phyloP scores from a whole-genome alignment of 192 early-diverging fungal species.

The Coemansia sp. region DNA sequence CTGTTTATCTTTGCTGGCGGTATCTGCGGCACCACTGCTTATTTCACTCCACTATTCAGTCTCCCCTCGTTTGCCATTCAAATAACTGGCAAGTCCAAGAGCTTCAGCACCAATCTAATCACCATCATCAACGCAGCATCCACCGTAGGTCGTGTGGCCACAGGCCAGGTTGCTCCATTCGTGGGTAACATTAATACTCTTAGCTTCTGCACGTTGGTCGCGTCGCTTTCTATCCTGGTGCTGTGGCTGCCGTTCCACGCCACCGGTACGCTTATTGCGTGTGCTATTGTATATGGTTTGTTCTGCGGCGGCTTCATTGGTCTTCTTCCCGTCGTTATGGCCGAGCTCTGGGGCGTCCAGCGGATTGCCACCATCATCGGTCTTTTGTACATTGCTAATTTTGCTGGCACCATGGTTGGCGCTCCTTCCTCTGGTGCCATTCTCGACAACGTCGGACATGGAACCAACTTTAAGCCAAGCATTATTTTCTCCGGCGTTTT shows the following conservation, averaged over 20 bases:
- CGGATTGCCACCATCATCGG: constrained; percentile 40
- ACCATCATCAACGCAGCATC: constrained; percentile 36
- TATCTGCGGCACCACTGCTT: constrained; percentile 15
- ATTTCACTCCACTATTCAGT: constrained; percentile 19
- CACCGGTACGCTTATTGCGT: constrained; percentile 20
- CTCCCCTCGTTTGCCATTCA: constrained; percentile 26
- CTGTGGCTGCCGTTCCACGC: constrained; percentile 37
- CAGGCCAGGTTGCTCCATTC: constrained; percentile 23
- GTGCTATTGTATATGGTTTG: constrained; percentile 34
- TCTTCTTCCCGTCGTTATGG: constrained; percentile 34
- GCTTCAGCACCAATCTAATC: constrained; percentile 34
- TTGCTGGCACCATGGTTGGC: neutral
- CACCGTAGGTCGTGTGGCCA: constrained; percentile 30
- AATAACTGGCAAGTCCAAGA: constrained; percentile 11
- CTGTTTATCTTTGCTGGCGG: constrained; percentile 18
- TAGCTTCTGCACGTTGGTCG: constrained; percentile 16
- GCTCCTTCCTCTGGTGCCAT: neutral
- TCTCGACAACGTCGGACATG: neutral
- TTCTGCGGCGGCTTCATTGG: constrained; percentile 34
- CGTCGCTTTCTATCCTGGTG: constrained; percentile 25
- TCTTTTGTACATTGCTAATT: neutral
- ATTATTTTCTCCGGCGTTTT: neutral
- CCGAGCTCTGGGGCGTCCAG: constrained; percentile 33
- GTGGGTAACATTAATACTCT: constrained; percentile 31
- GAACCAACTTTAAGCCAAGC: neutral